Base-by-base conservation (phyloP, 495 filamentous ascomycete genomes). In the Annulohypoxylon nitens region DNA sequence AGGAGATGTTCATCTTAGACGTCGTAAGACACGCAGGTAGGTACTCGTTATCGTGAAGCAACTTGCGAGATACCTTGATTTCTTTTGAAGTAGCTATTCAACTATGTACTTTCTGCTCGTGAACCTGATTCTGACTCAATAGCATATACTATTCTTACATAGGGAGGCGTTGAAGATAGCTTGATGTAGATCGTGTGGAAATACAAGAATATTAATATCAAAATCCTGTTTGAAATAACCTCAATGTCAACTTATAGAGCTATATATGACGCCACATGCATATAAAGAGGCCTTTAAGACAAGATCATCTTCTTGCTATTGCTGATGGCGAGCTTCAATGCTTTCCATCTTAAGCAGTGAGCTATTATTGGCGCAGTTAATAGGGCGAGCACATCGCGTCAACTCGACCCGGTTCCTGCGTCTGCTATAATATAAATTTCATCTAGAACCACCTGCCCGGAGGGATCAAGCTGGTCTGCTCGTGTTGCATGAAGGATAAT, bases 331-430 rank as follows among this genome's bases (percentile, higher is more conserved):
- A 25, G 6, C 4, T 58, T 50, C 1, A 64, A 64, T 26, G 34
- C 16, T 41, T 39, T 34, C 4, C 0, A 7, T 37, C 6, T 16
- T 36, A 10, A 10, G 23, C 20, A 16, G 12, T 9, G 14, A 16
- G 16, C 20, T 50, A n/a, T 60, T 12, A 67, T 63, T 73, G 51
- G 59, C 25, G 37, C 57, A 39, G 16, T 33, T 66, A 71, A 61
- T 25, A 34, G 9, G 26, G 48, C 11, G 4, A 30, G 4, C 12
- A 26, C 11, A 2, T 16, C 51, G 25, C 25, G 7, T 23, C 45
- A 59, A 36, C 5, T 57, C 45, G 45, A 43, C 50, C 61, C 3
- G 10, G 51, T 72, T 67, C 64, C 69, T 72, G 51, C 59, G 67
- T 67, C 59, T 59, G 47, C 62, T 66, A 61, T 61, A 65, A 48